Conservation (phyloP, 768 basidiomycete genomes). For the Kwoniella dejecticola region DNA sequence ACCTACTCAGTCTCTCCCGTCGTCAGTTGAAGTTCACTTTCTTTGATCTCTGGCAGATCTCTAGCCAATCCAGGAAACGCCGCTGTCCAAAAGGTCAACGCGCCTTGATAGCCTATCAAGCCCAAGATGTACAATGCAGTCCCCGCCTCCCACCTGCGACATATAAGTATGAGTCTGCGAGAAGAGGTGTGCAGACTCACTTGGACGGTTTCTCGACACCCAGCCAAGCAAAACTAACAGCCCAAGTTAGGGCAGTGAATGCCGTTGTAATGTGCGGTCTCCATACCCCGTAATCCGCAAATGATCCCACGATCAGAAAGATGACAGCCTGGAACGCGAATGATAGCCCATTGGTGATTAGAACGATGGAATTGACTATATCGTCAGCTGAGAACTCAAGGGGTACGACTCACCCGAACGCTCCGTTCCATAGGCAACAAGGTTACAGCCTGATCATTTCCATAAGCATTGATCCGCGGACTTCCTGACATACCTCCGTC, state of each 20-base stretch:
- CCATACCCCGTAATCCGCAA: slow-evolving; percentile 82
- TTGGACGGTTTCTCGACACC: slow-evolving; percentile 59
- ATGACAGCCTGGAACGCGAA: slow-evolving; percentile 74
- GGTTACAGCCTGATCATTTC: slow-evolving; percentile 30
- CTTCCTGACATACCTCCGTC: too few species aligned
- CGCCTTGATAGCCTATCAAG: slow-evolving; percentile 76
- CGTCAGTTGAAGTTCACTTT: slow-evolving; percentile 47
- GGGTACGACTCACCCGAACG: slow-evolving; percentile 35
- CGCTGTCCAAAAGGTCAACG: slow-evolving; percentile 79
- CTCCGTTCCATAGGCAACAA: slow-evolving; percentile 37
- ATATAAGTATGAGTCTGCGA: not conserved
- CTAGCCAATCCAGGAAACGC: slow-evolving; percentile 75
- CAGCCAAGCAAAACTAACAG: slow-evolving; percentile 75
- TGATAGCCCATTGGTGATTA: slow-evolving; percentile 76
- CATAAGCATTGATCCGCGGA: too few species aligned
- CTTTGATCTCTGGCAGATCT: slow-evolving; percentile 69
- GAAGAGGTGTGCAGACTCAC: slow-evolving; percentile 58
- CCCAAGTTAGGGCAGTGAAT: slow-evolving; percentile 68
- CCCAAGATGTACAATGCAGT: slow-evolving; percentile 39
- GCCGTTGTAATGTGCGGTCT: slow-evolving; percentile 77
- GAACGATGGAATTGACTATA: slow-evolving; percentile 67
- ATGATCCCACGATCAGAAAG: slow-evolving; percentile 69
- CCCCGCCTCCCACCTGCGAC: slow-evolving; percentile 45
- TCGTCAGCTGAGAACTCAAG: not conserved
- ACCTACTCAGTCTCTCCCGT: slow-evolving; percentile 43